Base-by-base conservation (phyloP, 306 rosid genomes). In the Vigna trinervia region DNA sequence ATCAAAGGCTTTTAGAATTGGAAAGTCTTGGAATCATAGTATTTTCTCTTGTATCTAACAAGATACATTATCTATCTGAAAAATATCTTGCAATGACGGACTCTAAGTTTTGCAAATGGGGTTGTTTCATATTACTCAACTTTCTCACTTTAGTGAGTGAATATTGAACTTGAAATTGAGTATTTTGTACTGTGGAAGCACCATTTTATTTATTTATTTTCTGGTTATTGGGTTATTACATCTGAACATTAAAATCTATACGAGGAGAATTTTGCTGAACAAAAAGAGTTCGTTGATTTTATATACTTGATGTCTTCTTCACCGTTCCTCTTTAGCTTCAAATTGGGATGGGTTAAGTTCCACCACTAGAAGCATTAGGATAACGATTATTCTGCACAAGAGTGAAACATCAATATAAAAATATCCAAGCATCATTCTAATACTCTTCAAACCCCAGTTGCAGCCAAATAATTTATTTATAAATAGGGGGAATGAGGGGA, bases 311-410 rank as follows among this genome's bases (percentile, higher is more conserved):
- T 28, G 45, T 46, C 53, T 36, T 6, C 41, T 38, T 71, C 57
- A 76, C 48, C 46, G 39, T 77, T 13, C 38, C 15, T 32, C 66
- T 56, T 50, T 23, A 2, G 58, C 65, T 63, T 34, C 76, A 71
- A n/a, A 6, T 65, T 69, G 32, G 54, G 12, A 19, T 10, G 41
- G n/a, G 41, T 22, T 57, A 59, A 48, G 45, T 75, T 41, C 48
- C 76, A 66, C 43, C 50, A 10, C 14, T 61, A 66, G 5, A 4
- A 17, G 60, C 73, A 6, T 41, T 32, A 50, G 62, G 13, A 30
- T 69, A 51, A 34, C 22, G 43, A 56, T 38, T 58, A 58, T 60
- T 66, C 82, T 77, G 80, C 68, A 71, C 34, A 65, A 45, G 77
- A 26, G 34, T 50, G 39, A 71, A 45, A 23, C 34, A 15, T 77